phyloP scores from a whole-genome alignment of 306 rosid species.

The Cercis canadensis region DNA sequence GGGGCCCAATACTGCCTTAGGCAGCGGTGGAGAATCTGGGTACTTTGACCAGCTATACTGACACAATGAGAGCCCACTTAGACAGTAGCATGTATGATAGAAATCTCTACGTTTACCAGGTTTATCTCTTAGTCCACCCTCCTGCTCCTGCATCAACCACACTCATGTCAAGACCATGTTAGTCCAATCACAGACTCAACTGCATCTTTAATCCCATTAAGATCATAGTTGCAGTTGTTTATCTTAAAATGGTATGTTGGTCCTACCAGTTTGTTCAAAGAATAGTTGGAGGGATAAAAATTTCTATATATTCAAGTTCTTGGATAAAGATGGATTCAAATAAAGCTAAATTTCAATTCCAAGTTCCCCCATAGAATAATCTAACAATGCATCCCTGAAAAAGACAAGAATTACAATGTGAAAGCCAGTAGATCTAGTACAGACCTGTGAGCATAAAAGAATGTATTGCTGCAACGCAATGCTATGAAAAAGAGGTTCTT shows the following conservation, averaged over 20 bases:
- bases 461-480: constrained; percentile 88
- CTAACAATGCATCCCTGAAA: constrained; percentile 6
- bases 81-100: constrained; percentile 91
- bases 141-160: constrained; percentile 61
- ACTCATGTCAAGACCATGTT: neutral
- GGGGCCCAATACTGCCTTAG: constrained; percentile 66
- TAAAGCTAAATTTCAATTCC: constrained; percentile 32
- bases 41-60: constrained; percentile 69
- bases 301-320: constrained; percentile 2
- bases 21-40: constrained; percentile 63
- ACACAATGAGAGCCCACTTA: constrained; percentile 87
- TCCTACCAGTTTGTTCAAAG: constrained; percentile 4
- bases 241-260: neutral
- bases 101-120: constrained; percentile 79
- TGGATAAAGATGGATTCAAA: constrained; percentile 18
- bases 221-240: constrained; percentile 7
- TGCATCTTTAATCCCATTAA: neutral
- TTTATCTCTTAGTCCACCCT: constrained; percentile 88
- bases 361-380: neutral
- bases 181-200: neutral
- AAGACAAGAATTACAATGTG: neutral
- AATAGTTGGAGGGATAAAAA: constrained; percentile 24
- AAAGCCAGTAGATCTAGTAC: constrained; percentile 23
- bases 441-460: constrained; percentile 88
- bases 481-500: constrained; percentile 69